Percentiles rank a stretch among this genome's conserved stretches.
Conservation (phyloP, 1,284 basidiomycete species). For the Marasmius tenuissimus region DNA sequence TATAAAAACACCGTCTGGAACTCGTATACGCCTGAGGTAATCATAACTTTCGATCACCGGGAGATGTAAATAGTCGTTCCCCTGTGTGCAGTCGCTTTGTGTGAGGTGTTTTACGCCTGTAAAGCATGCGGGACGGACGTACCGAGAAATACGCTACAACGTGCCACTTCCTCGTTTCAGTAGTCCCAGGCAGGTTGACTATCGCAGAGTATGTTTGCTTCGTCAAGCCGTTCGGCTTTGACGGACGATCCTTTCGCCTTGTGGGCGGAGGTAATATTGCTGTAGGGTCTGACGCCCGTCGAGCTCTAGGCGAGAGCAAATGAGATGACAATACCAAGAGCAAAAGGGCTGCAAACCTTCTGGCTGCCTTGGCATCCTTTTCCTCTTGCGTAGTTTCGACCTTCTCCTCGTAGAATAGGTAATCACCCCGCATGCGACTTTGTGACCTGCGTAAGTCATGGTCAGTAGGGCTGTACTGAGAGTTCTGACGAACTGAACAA, state of each 20-base stretch:
- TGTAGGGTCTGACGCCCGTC: constrained; percentile 60
- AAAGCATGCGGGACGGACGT: constrained; percentile 20
- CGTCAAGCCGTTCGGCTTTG: constrained; percentile 72
- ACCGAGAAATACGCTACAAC: constrained; percentile 79
- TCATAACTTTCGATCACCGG: constrained; percentile 71
- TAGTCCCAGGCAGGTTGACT: constrained; percentile 57
- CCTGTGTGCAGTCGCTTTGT: constrained; percentile 36
- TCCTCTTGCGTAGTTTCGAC: constrained; percentile 75
- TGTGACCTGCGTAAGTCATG: constrained; percentile 55
- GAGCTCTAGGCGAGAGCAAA: constrained; percentile 42
- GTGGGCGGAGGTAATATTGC: constrained; percentile 54
- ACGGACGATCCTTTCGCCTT: constrained; percentile 68
- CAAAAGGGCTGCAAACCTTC: constrained; percentile 43
- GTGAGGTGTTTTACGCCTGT: constrained; percentile 2
- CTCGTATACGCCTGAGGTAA: constrained; percentile 60
- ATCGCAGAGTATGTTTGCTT: constrained; percentile 80
- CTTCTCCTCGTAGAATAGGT: constrained; percentile 78
- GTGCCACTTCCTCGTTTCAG: constrained; percentile 70
- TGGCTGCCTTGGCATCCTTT: constrained; percentile 68
- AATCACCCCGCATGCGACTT: constrained; percentile 79
- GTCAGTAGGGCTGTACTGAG: neutral
- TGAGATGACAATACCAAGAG: constrained; percentile 10
- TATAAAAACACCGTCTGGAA: constrained; percentile 64
- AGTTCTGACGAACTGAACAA: neutral
- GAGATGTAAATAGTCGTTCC: constrained; percentile 62